Percentiles rank a stretch among this genome's conserved stretches.
phyloP scores from a whole-genome alignment of 495 filamentous ascomycete species.

The Penicillium desertorum region DNA sequence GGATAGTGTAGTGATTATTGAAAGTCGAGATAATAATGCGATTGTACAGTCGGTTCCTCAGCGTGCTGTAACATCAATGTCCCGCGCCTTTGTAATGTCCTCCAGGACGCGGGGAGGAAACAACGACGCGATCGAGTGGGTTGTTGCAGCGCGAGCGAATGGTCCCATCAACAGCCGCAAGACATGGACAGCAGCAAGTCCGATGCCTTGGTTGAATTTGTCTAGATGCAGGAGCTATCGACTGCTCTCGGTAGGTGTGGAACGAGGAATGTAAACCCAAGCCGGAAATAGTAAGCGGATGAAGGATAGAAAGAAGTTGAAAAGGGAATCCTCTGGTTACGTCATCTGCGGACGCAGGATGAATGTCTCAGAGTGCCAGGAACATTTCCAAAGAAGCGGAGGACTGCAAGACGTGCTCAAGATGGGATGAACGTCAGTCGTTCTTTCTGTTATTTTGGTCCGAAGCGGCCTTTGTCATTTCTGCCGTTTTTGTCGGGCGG shows the following conservation, averaged over 20 bases:
- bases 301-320: slow-evolving; percentile 7
- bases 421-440: not conserved
- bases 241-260: slow-evolving; percentile 17
- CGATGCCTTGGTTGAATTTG: slow-evolving; percentile 3
- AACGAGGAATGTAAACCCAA: slow-evolving; percentile 30
- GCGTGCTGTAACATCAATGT: slow-evolving; percentile 10
- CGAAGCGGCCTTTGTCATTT: slow-evolving; percentile 15
- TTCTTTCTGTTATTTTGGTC: slow-evolving; percentile 30
- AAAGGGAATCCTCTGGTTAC: slow-evolving; percentile 6
- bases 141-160: slow-evolving; percentile 15
- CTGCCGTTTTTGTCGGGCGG: slow-evolving; percentile 26
- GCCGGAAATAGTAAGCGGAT: slow-evolving; percentile 26
- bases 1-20: slow-evolving; percentile 2
- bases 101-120: slow-evolving; percentile 31
- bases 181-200: slow-evolving; percentile 13
- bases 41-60: slow-evolving; percentile 7
- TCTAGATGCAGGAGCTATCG: slow-evolving; percentile 8
- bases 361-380: slow-evolving; percentile 12
- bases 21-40: slow-evolving; percentile 14
- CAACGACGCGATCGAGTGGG: slow-evolving; percentile 27
- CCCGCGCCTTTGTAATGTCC: slow-evolving; percentile 8
- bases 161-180: slow-evolving; percentile 17
- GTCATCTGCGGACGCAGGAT: slow-evolving; percentile 13
- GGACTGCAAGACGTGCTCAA: slow-evolving; percentile 6
- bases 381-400: slow-evolving; percentile 15